Conservation (phyloP, 495 filamentous ascomycete genomes). For the Hypomontagnella submonticulosa region DNA sequence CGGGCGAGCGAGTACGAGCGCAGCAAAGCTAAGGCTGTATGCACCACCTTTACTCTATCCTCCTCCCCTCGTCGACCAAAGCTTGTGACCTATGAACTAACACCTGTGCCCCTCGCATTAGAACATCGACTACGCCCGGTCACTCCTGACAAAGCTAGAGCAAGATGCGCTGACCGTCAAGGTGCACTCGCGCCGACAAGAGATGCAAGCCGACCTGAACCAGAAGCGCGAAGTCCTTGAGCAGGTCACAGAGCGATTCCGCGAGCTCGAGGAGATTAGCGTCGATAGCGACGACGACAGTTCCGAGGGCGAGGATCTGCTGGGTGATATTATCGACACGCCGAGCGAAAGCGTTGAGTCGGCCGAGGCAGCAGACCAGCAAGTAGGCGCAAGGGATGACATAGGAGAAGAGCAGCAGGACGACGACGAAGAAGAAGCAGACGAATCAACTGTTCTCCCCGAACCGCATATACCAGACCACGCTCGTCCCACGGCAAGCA, state of each 20-base stretch:
- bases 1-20: slow-evolving; percentile 75
- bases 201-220: slow-evolving; percentile 72
- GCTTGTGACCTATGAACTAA: slow-evolving; percentile 4
- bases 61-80: neutral
- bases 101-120: slow-evolving; percentile 44
- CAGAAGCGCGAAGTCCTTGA: slow-evolving; percentile 70
- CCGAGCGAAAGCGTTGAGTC: slow-evolving; percentile 61
- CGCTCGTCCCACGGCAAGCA: slow-evolving; percentile 13
- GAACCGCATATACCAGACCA: slow-evolving; percentile 32
- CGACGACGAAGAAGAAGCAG: slow-evolving; percentile 18
- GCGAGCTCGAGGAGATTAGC: slow-evolving; percentile 69
- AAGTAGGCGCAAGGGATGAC: slow-evolving; percentile 25
- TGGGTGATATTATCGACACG: slow-evolving; percentile 59
- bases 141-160: slow-evolving; percentile 79
- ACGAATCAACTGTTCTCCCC: slow-evolving; percentile 26
- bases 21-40: slow-evolving; percentile 71
- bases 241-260: slow-evolving; percentile 68
- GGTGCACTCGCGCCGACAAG: slow-evolving; percentile 70
- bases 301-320: slow-evolving; percentile 63
- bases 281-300: slow-evolving; percentile 54
- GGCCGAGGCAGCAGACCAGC: slow-evolving; percentile 39
- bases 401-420: slow-evolving; percentile 23
- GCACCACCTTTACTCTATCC: slow-evolving; percentile 31
- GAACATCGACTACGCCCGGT: slow-evolving; percentile 85
- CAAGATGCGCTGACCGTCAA: slow-evolving; percentile 74